Conservation (phyloP, 2,329 filamentous ascomycete species). For the Colletotrichum orchidophilum region DNA sequence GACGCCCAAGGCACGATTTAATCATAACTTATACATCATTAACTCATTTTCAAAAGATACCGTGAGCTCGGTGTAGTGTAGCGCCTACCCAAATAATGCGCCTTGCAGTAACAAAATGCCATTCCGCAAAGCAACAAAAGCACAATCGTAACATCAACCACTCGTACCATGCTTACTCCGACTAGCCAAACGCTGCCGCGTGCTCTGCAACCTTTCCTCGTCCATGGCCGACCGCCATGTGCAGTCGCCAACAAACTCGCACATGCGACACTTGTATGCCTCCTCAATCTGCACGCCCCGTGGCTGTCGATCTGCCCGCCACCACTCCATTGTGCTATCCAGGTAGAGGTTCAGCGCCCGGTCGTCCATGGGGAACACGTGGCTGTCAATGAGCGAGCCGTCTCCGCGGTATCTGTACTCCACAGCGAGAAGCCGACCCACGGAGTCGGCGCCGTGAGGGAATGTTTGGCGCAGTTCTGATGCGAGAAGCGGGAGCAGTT, state of each 20-base stretch:
- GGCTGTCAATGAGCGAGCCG: slow-evolving; percentile 62
- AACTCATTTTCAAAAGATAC: background rate
- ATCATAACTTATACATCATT: background rate
- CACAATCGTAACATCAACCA: background rate
- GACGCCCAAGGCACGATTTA: background rate
- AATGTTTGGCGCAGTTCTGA: slow-evolving; percentile 62
- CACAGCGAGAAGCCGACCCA: slow-evolving; percentile 62
- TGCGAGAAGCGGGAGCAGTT: slow-evolving; percentile 56
- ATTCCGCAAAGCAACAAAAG: fast-evolving
- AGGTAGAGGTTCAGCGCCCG: slow-evolving; percentile 73
- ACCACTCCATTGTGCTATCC: slow-evolving; percentile 80
- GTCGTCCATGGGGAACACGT: slow-evolving; percentile 74
- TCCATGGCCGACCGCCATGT: slow-evolving; percentile 80
- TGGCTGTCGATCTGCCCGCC: slow-evolving; percentile 79
- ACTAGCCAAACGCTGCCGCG: slow-evolving; percentile 8
- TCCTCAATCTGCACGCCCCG: slow-evolving; percentile 84
- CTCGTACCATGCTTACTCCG: slow-evolving; percentile 2
- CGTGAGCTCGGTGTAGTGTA: background rate
- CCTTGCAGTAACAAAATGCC: background rate
- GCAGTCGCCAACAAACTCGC: slow-evolving; percentile 84
- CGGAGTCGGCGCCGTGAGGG: slow-evolving; percentile 55
- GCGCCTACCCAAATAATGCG: background rate
- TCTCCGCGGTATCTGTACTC: slow-evolving; percentile 63
- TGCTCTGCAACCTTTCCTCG: slow-evolving; percentile 54
- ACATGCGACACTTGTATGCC: slow-evolving; percentile 86